Base-by-base conservation (phyloP, 345 rosid species). In the Erucastrum elatum region DNA sequence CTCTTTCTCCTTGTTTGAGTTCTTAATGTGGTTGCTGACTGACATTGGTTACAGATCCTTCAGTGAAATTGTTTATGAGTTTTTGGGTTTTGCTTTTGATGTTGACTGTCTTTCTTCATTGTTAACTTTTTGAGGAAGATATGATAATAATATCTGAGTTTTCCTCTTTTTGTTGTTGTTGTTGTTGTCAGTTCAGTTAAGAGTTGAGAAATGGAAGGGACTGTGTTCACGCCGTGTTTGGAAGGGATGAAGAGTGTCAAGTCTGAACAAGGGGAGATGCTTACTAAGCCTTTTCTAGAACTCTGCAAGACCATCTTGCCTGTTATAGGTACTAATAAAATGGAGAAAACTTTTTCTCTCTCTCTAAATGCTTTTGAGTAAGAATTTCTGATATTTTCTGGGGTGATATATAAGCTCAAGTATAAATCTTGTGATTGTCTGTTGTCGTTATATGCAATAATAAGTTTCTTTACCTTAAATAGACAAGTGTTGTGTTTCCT, bases 221-320 rank as follows among this genome's bases (percentile, higher is more conserved):
- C 93, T 4, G 84, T 87, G 75, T 94, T 94, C 74, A 83, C 94
- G 60, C 95, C 95, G 41, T 91, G 94, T 3, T 66, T 94, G 80
- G 94, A 92, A 84, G 94, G 91, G 76, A 94, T 94, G 95, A 89
- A 92, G 85, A 88, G 87, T 34, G 90, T 91, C 77, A 92, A 85
- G 76, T 66, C 95, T 46, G 90, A 84, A 25, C 80, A 85, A 9
- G 92, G 94, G 55, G 90, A 90, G 77, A 92, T 94, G 87, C 89
- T 89, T 71, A 80, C 97, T 56, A 94, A 89, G 78, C 92, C 94
- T 64, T 94, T 94, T 84, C 73, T 94, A 58, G 98, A 91, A 15
- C 92, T 91, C 75, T 91, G 98, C 94, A 94, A 89, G 81, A 51
- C 86, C 33, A 88, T 91, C 68, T 85, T 94, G 83, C 98, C 98